These are phyloP conservation scores for Arachis hypogaea DNA, from an alignment of 306 rosid species.

Conservation along the genomic window DNA sequence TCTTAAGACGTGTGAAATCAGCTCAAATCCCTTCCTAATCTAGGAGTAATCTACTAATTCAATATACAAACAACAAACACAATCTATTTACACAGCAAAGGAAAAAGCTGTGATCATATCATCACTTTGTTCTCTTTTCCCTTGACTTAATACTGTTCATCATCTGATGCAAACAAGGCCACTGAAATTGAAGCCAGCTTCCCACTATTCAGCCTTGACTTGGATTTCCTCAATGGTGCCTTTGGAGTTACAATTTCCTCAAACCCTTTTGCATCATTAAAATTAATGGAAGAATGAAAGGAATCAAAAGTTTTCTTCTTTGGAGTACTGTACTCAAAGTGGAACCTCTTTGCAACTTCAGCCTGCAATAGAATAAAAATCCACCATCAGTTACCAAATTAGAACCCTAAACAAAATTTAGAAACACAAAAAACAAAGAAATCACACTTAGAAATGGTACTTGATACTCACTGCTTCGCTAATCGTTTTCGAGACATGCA, in stretches of 20 bases:
- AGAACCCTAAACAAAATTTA: conserved; percentile 26
- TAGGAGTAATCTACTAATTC: conserved; percentile 25
- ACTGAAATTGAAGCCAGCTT: conserved; percentile 55
- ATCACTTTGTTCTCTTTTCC: conserved; percentile 18
- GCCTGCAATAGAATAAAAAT: conserved; percentile 51
- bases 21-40: conserved; percentile 34
- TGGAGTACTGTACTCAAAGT: conserved; percentile 82
- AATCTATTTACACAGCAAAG: conserved; percentile 44
- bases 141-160: conserved; percentile 36
- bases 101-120: conserved; percentile 19
- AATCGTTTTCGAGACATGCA: conserved; percentile 61
- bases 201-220: conserved; percentile 42
- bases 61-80: conserved; percentile 31
- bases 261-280: conserved; percentile 34
- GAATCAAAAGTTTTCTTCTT: conserved; percentile 49
- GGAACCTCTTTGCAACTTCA: conserved; percentile 57
- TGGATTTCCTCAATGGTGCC: conserved; percentile 55
- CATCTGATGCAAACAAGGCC: conserved; percentile 53
- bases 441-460: not conserved
- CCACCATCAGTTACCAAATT: conserved; percentile 10
- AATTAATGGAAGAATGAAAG: conserved; percentile 40
- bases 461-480: conserved; percentile 69
- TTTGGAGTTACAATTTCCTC: conserved; percentile 70
- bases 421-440: not conserved
- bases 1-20: conserved; percentile 39